Base-by-base conservation (phyloP, 345 rosid genomes). In the Populus alba region DNA sequence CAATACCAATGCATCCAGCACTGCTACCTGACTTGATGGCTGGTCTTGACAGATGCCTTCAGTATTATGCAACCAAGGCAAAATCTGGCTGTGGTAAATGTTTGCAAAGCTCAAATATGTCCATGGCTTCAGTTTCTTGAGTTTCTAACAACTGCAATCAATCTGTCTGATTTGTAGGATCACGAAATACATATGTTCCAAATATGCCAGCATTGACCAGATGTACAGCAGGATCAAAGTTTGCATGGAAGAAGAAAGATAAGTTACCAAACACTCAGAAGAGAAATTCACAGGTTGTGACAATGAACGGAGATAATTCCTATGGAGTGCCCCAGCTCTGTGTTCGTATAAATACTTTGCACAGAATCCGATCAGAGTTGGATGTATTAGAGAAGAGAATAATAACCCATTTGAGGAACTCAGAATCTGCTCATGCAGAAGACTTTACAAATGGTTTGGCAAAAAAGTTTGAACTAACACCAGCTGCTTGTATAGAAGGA, bases 201-300 rank as follows among this genome's bases (percentile, higher is more conserved):
- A 90, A 97, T 35, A 89, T 96, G 98, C 99, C 97, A 72, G 98
- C 98, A 71, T 86, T 92, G 76, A 92, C 98, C 43, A 87, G 99
- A 81, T 94, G 97, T 82, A 87, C 87, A 11, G 83, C 83, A 1
- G 99, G 77, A 67, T 92, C 98, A 61, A 96, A 94, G 83, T 93
- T 95, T 77, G 91, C 90, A 17, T 94, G 95, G 91, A 96, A 90
- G 89, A 96, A 92, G 89, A 96, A 94, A 88, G 98, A 96, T 79
- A 94, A 92, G 89, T 76, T 89, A 23, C 82, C 90, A 6, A 87
- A 85, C 68, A 72, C 83, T 81, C 97, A 85, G 68, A 94, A 90
- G 89, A 91, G 84, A 85, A 90, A 87, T 84, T 84, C 99, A 81
- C 97, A 94, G 88, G 91, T 87, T 38, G 88, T 90, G 12, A 85